Base-by-base conservation (phyloP, 495 filamentous ascomycete genomes). In the Parathielavia hyrcaniae region DNA sequence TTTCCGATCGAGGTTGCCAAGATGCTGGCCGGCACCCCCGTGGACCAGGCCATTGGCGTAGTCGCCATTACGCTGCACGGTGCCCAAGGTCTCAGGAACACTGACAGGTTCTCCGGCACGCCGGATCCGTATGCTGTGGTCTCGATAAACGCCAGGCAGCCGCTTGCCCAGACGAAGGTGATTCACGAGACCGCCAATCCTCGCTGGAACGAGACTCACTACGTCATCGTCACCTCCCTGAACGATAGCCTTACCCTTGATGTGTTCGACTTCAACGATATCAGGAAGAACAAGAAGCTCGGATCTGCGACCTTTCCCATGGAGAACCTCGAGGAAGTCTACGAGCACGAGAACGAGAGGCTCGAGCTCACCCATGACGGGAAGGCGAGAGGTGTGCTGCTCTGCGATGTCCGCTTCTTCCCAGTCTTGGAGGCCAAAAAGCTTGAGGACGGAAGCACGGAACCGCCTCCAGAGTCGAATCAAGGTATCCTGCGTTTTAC, bases 1-100 rank as follows among this genome's bases (percentile, higher is more conserved):
- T 99, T 97, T 80, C 95, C 93, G 19, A 89, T 99, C 61, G 95
- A 99, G 66, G 88, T 99, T 54, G 93, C 93, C 53, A 97, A 99
- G 78, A 91, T 99, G 89, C 81, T 99, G 53, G 88, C 92, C n/a
- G 93, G 93, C 58, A 90, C 86, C 50, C 83, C 95, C 0, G 85
- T 97, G 48, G 95, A 99, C 71, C 88, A 93, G 72, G 92, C 93
- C 16, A 95, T 99, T 67, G 93, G 93, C 67, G 90, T 97, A 22
- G 69, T 97, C 49, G 91, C 90, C 16, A 78, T 99, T 57, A 97
- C 91, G 19, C 78, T 99, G 46, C 89, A 97, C 68, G 87, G 89
- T 19, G 93, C 91, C 17, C 83, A 88, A 54, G 90, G 91, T 38
- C 82, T 99, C 62, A 96, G 93, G 80, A 97, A 97, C 63, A 80